Percentiles rank a stretch among this genome's conserved stretches.
These are phyloP conservation scores for Clarireedia paspali DNA, from an alignment of 2,329 filamentous ascomycete genomes.

Conservation along the genomic window DNA sequence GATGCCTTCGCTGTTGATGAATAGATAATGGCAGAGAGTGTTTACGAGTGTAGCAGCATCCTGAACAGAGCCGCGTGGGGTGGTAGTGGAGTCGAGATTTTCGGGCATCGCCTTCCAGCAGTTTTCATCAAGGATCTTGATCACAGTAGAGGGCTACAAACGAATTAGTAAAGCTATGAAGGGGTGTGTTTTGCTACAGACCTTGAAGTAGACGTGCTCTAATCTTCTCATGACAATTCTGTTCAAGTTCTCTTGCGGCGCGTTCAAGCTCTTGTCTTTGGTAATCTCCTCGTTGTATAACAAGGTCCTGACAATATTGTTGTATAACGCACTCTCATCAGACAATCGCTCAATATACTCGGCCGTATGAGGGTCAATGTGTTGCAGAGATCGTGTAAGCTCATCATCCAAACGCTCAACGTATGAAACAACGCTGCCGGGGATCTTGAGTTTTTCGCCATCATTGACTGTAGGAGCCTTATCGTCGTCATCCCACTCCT, in stretches of 20 bases:
- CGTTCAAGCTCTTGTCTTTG: slow-evolving; percentile 61
- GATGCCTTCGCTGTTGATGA: slow-evolving; percentile 70
- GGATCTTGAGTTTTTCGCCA: slow-evolving; percentile 79
- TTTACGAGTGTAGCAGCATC: slow-evolving; percentile 74
- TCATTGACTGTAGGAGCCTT: slow-evolving; percentile 70
- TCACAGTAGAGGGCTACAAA: slow-evolving; percentile 70
- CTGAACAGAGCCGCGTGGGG: slow-evolving; percentile 58
- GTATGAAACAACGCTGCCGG: slow-evolving; percentile 90
- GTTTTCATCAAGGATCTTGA: slow-evolving; percentile 89
- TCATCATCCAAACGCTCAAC: slow-evolving; percentile 95
- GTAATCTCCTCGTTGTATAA: slow-evolving; percentile 81
- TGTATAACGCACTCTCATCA: slow-evolving; percentile 86
- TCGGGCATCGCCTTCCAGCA: slow-evolving; percentile 76
- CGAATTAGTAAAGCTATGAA: slow-evolving; percentile 13
- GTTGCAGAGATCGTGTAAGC: slow-evolving; percentile 91
- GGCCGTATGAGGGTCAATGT: slow-evolving; percentile 95
- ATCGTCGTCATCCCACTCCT: slow-evolving; percentile 99
- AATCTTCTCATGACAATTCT: slow-evolving; percentile 87
- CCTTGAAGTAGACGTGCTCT: slow-evolving; percentile 99
- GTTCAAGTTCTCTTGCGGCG: slow-evolving; percentile 82
- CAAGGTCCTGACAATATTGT: slow-evolving; percentile 79
- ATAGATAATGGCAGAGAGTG: slow-evolving; percentile 89
- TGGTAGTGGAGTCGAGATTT: slow-evolving; percentile 69
- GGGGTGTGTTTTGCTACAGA: slow-evolving; percentile 31
- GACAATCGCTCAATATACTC: slow-evolving; percentile 95